Evolutionary conservation across 139 green algal genomes (phyloP).

Genomic region (Micractinium sp.): DNA sequence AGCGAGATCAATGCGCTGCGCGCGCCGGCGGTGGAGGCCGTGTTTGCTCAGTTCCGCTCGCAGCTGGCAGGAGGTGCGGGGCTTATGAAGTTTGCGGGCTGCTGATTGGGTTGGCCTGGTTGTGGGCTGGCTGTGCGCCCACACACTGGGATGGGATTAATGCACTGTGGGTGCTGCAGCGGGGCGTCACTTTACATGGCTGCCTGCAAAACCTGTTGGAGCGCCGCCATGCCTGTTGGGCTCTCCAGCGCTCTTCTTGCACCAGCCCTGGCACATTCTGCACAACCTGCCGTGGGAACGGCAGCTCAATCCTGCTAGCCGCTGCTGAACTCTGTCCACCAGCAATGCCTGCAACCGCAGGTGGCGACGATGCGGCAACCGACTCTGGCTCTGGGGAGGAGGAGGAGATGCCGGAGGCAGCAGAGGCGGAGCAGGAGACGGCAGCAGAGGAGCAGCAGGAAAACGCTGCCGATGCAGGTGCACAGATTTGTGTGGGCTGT

Average conservation of each 20-base stretch:
- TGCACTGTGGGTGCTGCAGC: too few relatives aligned
- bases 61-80: constrained; percentile 16
- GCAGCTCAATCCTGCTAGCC: background rate
- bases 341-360: background rate
- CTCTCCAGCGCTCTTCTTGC: background rate
- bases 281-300: background rate
- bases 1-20: constrained; percentile 30
- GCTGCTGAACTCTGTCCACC: background rate
- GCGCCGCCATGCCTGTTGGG: background rate
- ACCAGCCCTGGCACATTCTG: background rate
- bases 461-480: background rate
- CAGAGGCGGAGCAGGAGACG: background rate
- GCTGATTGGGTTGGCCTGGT: too few relatives aligned
- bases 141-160: too few relatives aligned
- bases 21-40: constrained; percentile 30
- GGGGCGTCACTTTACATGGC: too few relatives aligned
- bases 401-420: constrained; percentile 2
- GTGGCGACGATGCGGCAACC: background rate
- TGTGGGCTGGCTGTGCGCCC: too few relatives aligned
- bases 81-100: background rate
- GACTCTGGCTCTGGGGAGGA: background rate
- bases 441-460: constrained; percentile 9
- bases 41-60: constrained; percentile 41
- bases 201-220: too few relatives aligned
- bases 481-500: background rate